These are phyloP conservation scores for Aspergillus sp. DNA, from an alignment of 2,329 filamentous ascomycete species.

Conservation along the genomic window DNA sequence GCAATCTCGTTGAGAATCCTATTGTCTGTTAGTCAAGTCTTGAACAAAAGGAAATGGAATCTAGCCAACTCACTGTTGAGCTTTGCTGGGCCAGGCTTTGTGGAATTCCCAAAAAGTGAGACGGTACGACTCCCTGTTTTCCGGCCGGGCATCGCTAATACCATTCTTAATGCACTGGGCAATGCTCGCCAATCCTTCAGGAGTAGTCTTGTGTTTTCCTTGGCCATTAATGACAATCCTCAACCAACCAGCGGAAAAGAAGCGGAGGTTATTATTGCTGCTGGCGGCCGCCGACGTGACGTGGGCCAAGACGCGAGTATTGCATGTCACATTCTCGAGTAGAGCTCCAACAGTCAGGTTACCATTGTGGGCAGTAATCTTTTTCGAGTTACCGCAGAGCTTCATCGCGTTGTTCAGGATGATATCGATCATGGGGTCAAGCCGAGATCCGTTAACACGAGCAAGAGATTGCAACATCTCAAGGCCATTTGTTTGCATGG, in stretches of 20 bases:
- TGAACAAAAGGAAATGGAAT: not conserved
- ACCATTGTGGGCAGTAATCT: constrained; percentile 82
- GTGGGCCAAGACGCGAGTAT: constrained; percentile 78
- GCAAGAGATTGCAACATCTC: constrained; percentile 82
- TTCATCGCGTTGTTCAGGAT: constrained; percentile 88
- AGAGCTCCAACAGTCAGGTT: constrained; percentile 79
- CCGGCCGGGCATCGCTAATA: constrained; percentile 84
- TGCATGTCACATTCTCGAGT: constrained; percentile 77
- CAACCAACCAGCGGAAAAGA: constrained; percentile 78
- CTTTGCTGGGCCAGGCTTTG: constrained; percentile 72
- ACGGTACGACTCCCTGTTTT: constrained; percentile 82
- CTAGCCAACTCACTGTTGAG: constrained; percentile 62
- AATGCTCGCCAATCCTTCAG: constrained; percentile 81
- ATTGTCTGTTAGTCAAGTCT: constrained; percentile 24
- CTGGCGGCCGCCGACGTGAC: constrained; percentile 73
- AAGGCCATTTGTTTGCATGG: constrained; percentile 83
- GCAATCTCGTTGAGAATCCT: constrained; percentile 81
- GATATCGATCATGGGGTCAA: constrained; percentile 88
- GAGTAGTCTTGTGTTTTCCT: constrained; percentile 69
- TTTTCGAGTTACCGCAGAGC: constrained; percentile 85
- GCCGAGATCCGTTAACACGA: constrained; percentile 68
- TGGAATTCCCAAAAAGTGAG: constrained; percentile 84
- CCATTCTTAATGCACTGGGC: constrained; percentile 90
- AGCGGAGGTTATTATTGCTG: constrained; percentile 90
- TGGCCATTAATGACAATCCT: constrained; percentile 79